Evolutionary conservation across 208 protist genomes (phyloP), one percentile per base, ranked within the genome.

Genomic region (Leishmania major): DNA sequence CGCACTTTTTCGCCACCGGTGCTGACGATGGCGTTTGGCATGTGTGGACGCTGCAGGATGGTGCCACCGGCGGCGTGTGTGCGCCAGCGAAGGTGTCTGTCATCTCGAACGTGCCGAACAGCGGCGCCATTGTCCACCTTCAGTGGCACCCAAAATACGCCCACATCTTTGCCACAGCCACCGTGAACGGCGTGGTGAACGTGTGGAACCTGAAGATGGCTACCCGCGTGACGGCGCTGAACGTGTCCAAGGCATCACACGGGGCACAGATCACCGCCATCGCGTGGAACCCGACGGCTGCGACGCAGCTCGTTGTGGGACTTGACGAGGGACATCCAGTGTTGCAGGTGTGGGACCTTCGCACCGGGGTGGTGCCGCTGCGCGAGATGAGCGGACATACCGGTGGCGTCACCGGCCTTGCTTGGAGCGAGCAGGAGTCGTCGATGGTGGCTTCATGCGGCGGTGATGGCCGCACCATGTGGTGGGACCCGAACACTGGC

Each of bases 281-380:
- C 51, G 97, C 96, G 3, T 99, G 99, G 98, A 94, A 99, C 88
- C 99, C 99, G 55, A 91, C 93, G 28, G 91, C 92, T 69, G 91
- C 97, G 17, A 98, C 96, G 67, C 92, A 98, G 71, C 86, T 99
- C 35, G 90, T 97, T 13, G 96, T 98, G 31, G 98, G 97, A 11
- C 96, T 96, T 17, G 98, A 99, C 67, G 75, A 99, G 78, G 79
- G 82, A 2, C 80, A 87, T 72, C 98, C 98, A 71, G 92, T 98
- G 28, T 89, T 99, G 76, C 98, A 99, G 84, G 83, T 99, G 64
- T 99, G 99, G 99, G 98, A 99, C 87, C 87, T 99, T 6, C 92
- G 96, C 79, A 99, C 98, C 67, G 90, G 96, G 22, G 92, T 97
- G 77, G 81, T 93, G 35, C 98, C 99, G 25, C 79, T 98, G 62